Evolutionary conservation across 1,284 basidiomycete genomes (phyloP).

Genomic region (Microbotryomycetes sp.): DNA sequence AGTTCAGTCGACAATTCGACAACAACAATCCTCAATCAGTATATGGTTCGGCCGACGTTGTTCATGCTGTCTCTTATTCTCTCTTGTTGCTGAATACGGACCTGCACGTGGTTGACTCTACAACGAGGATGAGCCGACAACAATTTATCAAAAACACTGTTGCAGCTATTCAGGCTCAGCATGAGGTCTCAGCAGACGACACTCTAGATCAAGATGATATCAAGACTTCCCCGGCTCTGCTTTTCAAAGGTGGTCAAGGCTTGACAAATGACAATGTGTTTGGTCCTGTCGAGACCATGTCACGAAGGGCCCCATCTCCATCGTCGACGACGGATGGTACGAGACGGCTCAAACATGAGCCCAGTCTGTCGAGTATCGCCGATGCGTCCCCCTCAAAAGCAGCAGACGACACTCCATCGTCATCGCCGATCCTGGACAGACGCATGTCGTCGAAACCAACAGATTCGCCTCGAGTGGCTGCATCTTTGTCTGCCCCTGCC

Average conservation of each 20-base stretch:
- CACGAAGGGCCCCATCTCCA: background rate
- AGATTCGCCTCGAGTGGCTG: background rate
- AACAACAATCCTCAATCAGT: slow-evolving; percentile 75
- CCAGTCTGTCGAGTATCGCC: background rate
- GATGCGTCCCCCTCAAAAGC: too few relatives aligned
- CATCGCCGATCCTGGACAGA: background rate
- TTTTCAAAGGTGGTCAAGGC: background rate
- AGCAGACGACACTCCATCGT: background rate
- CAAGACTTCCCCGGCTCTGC: background rate
- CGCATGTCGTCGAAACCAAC: background rate
- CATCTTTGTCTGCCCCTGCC: background rate
- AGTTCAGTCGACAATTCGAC: slow-evolving; percentile 82
- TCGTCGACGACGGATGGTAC: too few relatives aligned
- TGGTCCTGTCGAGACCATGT: background rate
- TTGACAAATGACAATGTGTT: background rate
- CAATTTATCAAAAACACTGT: slow-evolving; percentile 93
- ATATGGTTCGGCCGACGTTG: slow-evolving; percentile 77
- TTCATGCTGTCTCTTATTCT: slow-evolving; percentile 89
- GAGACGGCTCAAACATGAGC: background rate
- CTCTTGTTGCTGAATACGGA: slow-evolving; percentile 94
- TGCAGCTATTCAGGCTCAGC: slow-evolving; percentile 68
- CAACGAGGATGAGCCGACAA: slow-evolving; percentile 80
- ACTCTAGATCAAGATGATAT: background rate
- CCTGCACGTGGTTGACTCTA: slow-evolving; percentile 85
- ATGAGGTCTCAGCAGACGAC: background rate